Conservation (phyloP, 257 asterid species). For the Rauvolfia tetraphylla region DNA sequence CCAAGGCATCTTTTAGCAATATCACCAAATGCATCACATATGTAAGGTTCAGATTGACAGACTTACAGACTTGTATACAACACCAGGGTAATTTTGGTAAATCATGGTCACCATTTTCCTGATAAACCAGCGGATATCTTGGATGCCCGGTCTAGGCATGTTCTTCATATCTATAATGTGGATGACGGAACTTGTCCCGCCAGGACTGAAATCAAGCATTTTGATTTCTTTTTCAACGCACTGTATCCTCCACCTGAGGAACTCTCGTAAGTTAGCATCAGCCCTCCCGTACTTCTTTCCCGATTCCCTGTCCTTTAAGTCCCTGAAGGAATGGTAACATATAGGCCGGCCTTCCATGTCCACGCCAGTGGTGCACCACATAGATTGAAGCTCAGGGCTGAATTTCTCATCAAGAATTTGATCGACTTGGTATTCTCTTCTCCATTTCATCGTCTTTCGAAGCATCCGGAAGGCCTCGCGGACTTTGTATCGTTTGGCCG, state of each 20-base stretch:
- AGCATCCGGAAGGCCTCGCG: conserved; percentile 54
- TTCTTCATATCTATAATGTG: conserved; percentile 63
- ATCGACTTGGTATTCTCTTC: conserved; percentile 37
- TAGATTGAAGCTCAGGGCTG: conserved; percentile 27
- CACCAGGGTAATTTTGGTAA: conserved; percentile 63
- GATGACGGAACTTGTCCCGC: conserved; percentile 52
- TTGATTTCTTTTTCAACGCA: conserved; percentile 61
- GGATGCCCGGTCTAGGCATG: conserved; percentile 34
- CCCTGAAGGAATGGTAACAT: conserved; percentile 47
- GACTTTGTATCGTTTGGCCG: conserved; percentile 49
- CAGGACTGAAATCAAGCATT: conserved; percentile 50
- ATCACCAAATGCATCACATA: no score
- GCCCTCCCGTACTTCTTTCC: conserved; percentile 24
- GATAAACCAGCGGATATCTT: conserved; percentile 45
- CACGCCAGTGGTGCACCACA: conserved; percentile 49
- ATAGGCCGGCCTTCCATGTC: conserved; percentile 65
- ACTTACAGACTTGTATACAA: conserved; percentile 63
- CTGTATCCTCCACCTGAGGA: conserved; percentile 59
- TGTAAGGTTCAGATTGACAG: no score
- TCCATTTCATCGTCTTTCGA: conserved; percentile 58
- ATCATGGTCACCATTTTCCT: conserved; percentile 49
- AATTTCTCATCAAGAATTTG: conserved; percentile 30
- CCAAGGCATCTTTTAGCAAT: background rate
- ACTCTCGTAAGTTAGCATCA: conserved; percentile 36
- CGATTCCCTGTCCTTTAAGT: conserved; percentile 29